Evolutionary conservation across 345 rosid species (phyloP).

Genomic region (Nasturtium officinale): DNA sequence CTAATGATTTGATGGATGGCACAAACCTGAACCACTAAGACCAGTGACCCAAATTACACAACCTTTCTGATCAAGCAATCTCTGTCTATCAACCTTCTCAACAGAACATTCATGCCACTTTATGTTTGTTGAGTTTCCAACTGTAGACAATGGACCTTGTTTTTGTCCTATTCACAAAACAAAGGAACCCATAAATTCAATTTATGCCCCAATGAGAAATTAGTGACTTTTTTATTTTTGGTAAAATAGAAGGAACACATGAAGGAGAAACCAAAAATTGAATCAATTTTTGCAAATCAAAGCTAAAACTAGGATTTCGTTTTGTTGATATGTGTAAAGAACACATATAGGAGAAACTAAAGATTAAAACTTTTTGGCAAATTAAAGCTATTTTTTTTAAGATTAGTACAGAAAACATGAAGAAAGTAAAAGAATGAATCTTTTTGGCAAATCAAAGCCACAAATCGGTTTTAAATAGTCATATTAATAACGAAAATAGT

Average conservation of each 20-base stretch:
- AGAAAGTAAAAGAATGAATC: neutral
- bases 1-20: neutral
- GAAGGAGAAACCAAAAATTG: neutral
- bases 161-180: constrained; percentile 50
- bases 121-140: constrained; percentile 67
- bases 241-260: neutral
- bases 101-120: constrained; percentile 76
- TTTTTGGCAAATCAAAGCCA: neutral
- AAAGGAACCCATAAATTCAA: neutral
- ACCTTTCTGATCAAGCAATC: constrained; percentile 78
- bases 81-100: constrained; percentile 62
- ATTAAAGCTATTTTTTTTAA: neutral
- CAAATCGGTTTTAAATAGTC: no score
- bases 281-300: neutral
- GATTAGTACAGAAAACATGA: neutral
- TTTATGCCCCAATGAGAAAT: neutral
- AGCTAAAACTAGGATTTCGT: neutral
- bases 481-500: no score
- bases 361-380: neutral
- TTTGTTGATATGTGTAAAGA: neutral
- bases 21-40: constrained; percentile 87
- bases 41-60: constrained; percentile 86
- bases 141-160: constrained; percentile 49
- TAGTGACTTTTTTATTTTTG: neutral
- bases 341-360: neutral